phyloP scores from a whole-genome alignment of 768 basidiomycete genomes.

The Termitomyces eurrhizus region DNA sequence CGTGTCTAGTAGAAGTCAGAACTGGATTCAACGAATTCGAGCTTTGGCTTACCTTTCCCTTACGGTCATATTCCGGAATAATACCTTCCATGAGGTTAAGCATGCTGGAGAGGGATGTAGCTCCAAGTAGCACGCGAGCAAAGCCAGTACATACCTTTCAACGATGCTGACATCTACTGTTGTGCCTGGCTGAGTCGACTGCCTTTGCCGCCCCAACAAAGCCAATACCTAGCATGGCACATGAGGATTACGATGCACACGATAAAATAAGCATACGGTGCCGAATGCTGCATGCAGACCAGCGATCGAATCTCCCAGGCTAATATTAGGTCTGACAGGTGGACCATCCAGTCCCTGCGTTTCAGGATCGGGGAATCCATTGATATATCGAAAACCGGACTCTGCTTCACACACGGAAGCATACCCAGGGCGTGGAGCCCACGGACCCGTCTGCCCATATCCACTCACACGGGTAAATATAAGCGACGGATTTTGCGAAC shows the following conservation, averaged over 20 bases:
- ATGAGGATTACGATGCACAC: neutral
- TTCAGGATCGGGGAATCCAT: conserved; percentile 55
- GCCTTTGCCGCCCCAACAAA: conserved; percentile 41
- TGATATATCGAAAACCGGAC: conserved; percentile 71
- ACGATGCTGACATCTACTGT: conserved; percentile 76
- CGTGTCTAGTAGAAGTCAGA: conserved; percentile 41
- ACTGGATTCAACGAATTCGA: neutral
- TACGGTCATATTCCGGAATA: conserved; percentile 72
- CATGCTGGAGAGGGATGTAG: conserved; percentile 42
- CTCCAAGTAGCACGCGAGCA: neutral
- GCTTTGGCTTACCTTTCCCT: conserved; percentile 45
- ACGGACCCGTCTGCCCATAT: conserved; percentile 73
- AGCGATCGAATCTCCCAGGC: conserved; percentile 68
- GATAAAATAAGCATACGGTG: conserved; percentile 39
- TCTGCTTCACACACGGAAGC: conserved; percentile 77
- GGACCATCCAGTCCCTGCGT: conserved; percentile 54
- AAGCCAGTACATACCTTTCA: conserved; percentile 44
- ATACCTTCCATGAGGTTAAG: conserved; percentile 76
- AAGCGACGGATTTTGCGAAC: conserved; percentile 77
- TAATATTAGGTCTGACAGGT: conserved; percentile 69
- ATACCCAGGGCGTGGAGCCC: conserved; percentile 66
- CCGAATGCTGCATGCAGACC: conserved; percentile 73
- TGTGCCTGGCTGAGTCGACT: conserved; percentile 35
- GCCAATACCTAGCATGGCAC: conserved; percentile 43
- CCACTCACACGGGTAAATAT: conserved; percentile 88